Evolutionary conservation across 345 rosid genomes (phyloP).

Genomic region (Nasturtium officinale): DNA sequence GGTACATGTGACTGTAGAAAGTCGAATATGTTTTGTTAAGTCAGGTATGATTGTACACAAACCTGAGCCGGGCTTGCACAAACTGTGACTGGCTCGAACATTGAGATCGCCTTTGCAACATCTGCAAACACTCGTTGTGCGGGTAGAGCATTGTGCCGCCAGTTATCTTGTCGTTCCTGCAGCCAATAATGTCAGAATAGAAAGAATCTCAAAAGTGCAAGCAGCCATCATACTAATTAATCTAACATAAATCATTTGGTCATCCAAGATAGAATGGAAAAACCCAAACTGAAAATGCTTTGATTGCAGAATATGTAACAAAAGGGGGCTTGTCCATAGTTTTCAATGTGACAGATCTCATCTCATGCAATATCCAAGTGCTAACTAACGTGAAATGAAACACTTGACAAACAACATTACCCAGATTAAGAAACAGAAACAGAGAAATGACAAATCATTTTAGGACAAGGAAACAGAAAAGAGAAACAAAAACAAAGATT

Average conservation of each 20-base stretch:
- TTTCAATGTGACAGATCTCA: not conserved
- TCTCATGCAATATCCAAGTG: not conserved
- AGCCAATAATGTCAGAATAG: not conserved
- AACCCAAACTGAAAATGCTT: not conserved
- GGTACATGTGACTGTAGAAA: not conserved
- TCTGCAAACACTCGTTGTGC: conserved; percentile 62
- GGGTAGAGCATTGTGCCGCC: conserved; percentile 69
- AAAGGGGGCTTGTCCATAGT: not conserved
- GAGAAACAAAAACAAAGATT: not conserved
- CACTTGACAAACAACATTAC: not conserved
- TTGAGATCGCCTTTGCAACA: conserved; percentile 79
- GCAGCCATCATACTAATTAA: not conserved
- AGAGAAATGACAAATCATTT: not conserved
- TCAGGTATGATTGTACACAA: conserved; percentile 22
- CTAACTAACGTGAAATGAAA: not conserved
- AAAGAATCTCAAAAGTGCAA: not conserved
- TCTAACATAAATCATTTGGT: not conserved
- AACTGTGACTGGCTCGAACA: conserved; percentile 79
- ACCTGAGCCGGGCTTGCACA: conserved; percentile 94
- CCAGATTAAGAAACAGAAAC: not conserved
- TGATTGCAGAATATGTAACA: not conserved
- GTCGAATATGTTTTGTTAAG: not conserved
- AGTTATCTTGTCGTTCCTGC: conserved; percentile 93
- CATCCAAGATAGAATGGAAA: not conserved
- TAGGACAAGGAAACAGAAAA: not conserved